Evolutionary conservation across 768 basidiomycete species (phyloP), one percentile per base, ranked within the genome.

Genomic region (Russula earlei): DNA sequence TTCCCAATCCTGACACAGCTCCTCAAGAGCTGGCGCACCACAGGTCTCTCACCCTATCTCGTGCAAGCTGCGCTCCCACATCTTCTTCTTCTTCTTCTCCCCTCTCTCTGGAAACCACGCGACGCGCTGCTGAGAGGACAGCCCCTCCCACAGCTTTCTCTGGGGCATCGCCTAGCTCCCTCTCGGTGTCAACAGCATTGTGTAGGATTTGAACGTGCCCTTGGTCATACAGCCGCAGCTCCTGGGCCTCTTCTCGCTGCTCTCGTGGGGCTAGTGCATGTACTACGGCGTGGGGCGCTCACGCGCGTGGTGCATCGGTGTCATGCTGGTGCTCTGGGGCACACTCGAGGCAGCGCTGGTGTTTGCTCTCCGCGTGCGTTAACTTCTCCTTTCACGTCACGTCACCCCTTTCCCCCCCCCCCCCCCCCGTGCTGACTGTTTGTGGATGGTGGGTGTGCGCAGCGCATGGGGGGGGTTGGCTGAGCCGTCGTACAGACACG

Each of bases 191-290:
- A 91, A 91, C 66, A 69, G 70, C 19, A 73, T 90, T 49, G 69
- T 81, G 0, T 82, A 85, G 60, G 68, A 79, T 50, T 67, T 90
- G 37, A 87, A 83, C 65, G 77, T 89, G 34, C 86, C 88, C 0
- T 75, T 91, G 40, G 83, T 86, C 42, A 55, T 84, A 2, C 82
- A 87, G 65, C 80, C 82, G 5, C 83, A 84, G 56, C 61, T 82
- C n/a, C 1, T 86, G 64, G 79, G 78, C 0, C 69, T 78, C 24
- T 70, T 91, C 12, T 70, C 75, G 0, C 70, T 85, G 3, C 60
- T 84, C 11, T 83, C 82, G 2, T 86, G 83, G 80, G 75, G 75
- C 0, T 85, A 92, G 79, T 89, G 87, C 60, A 72, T 83, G 50
- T 80, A 85, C 66, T 91, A 91, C 63, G 77, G 71, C 15, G 65